Evolutionary conservation across 2,329 filamentous ascomycete species (phyloP).

Genomic region (Tolypocladium tundrense): DNA sequence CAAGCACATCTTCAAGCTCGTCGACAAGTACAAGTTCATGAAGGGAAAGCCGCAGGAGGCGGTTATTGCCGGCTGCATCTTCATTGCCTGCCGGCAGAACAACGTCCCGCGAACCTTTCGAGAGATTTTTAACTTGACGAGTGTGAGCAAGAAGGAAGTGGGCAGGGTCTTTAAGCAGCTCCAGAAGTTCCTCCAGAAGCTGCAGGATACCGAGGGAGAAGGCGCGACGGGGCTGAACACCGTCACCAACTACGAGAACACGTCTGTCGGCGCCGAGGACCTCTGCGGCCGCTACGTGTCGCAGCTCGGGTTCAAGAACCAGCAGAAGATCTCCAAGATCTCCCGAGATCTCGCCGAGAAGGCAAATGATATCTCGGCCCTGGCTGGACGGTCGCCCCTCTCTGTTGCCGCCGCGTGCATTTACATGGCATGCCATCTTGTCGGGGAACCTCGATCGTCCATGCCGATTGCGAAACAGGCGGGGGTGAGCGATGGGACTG

Average conservation of each 20-base stretch:
- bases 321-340: constrained; percentile 68
- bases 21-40: constrained; percentile 85
- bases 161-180: constrained; percentile 89
- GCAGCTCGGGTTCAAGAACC: constrained; percentile 61
- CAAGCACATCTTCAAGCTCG: constrained; percentile 91
- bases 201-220: constrained; percentile 48
- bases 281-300: constrained; percentile 87
- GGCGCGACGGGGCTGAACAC: constrained; percentile 37
- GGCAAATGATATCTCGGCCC: constrained; percentile 65
- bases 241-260: constrained; percentile 62
- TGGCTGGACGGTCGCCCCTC: constrained; percentile 86
- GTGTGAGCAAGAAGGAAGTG: constrained; percentile 95
- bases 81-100: constrained; percentile 90
- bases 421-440: constrained; percentile 85
- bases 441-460: constrained; percentile 68
- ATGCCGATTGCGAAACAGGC: constrained; percentile 79
- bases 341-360: constrained; percentile 69
- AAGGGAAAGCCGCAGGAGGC: constrained; percentile 93
- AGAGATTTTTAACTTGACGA: constrained; percentile 88
- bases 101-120: constrained; percentile 81
- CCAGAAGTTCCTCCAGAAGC: constrained; percentile 74
- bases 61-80: constrained; percentile 92
- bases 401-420: constrained; percentile 93
- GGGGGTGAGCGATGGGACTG: constrained; percentile 91
- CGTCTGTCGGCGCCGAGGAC: constrained; percentile 70